Evolutionary conservation across 306 rosid genomes (phyloP).

Genomic region (Quercus variabilis): DNA sequence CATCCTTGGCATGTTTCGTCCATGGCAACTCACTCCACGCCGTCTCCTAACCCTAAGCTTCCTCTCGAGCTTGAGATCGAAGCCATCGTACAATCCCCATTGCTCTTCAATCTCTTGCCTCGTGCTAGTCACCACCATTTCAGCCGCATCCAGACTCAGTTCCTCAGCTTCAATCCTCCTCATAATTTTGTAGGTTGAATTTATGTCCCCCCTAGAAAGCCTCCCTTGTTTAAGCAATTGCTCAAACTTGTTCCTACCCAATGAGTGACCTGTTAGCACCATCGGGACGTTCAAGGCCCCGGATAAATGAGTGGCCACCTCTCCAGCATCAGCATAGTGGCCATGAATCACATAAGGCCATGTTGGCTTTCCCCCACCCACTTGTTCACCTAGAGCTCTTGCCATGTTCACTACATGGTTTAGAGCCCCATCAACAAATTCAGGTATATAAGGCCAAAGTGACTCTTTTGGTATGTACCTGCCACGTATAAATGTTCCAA

Average conservation of each 20-base stretch:
- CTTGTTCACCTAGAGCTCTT: slow-evolving; percentile 68
- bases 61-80: slow-evolving; percentile 71
- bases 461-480: slow-evolving; percentile 80
- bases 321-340: slow-evolving; percentile 82
- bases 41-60: slow-evolving; percentile 70
- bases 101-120: slow-evolving; percentile 91
- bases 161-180: slow-evolving; percentile 80
- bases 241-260: slow-evolving; percentile 78
- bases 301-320: slow-evolving; percentile 60
- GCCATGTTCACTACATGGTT: slow-evolving; percentile 73
- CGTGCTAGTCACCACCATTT: slow-evolving; percentile 82
- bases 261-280: slow-evolving; percentile 79
- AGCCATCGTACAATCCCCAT: slow-evolving; percentile 81
- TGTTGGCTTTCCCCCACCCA: slow-evolving; percentile 49
- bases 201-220: slow-evolving; percentile 59
- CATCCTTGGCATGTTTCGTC: slow-evolving; percentile 78
- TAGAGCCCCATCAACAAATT: slow-evolving; percentile 67
- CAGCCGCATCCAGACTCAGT: slow-evolving; percentile 68
- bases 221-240: slow-evolving; percentile 77
- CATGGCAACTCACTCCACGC: slow-evolving; percentile 70
- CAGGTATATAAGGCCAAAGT: slow-evolving; percentile 78
- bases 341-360: slow-evolving; percentile 84
- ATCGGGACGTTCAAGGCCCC: slow-evolving; percentile 80
- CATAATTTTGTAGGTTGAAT: slow-evolving; percentile 64
- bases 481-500: not conserved